Evolutionary conservation across 2,329 filamentous ascomycete genomes (phyloP), one percentile per base, ranked within the genome.

Genomic region (Aspergillus sclerotialis): DNA sequence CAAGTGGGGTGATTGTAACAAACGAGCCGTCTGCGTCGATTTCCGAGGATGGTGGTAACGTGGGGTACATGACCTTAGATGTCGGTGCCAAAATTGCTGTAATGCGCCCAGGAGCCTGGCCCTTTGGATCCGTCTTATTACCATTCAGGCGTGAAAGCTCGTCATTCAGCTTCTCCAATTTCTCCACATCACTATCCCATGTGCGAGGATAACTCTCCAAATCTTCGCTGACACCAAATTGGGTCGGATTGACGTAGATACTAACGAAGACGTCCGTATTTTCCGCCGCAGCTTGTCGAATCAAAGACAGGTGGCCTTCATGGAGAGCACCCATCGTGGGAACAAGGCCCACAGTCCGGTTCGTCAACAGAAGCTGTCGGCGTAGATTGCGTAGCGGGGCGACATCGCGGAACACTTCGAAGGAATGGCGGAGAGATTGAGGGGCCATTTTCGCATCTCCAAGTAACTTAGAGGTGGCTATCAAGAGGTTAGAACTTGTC

Each of bases 241-340:
- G 92, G 1, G 92, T 92, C 4, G 92, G 92, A 61, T 98, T 98
- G 53, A 98, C 84, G 61, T 90, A 98, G 48, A 96, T 82, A 56
- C 83, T 88, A 36, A 98, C 84, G 42, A 95, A 80, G 37, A 96
- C 84, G 49, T 88, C 76, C 45, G 84, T 82, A 64, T 88, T 92
- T 51, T 94, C 86, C 30, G 72, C 69, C 1, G 89, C 89, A 3
- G 92, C 92, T 48, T 80, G 76, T 39, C 86, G 83, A 52, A 94
- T 83, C 14, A 98, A 75, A 3, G 84, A 84, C 33, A 94, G 65
- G 64, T 98, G 92, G 26, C 92, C 92, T 36, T 80, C 76, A 62
- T 98, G 92, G n/a, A 98, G 74, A 32, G 92, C 92, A 43, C 92
- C 92, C 92, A 98, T 96, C 19, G 92, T 98, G 2, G 92, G 92